Conservation (phyloP, 1,284 basidiomycete genomes). For the Athelia sp. region DNA sequence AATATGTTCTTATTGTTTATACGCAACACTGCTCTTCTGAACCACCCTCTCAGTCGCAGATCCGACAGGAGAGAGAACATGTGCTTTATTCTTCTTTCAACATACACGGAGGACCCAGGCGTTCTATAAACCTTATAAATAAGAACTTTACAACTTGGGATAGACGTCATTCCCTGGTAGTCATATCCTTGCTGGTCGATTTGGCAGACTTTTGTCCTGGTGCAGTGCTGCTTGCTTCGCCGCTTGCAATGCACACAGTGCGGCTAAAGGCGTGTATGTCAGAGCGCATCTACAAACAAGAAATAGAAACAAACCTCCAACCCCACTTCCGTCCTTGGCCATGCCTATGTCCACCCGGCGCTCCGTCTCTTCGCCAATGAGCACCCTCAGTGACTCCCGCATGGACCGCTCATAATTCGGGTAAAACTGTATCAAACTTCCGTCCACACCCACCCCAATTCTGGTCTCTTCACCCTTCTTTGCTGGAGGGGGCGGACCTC, state of each 20-base stretch:
- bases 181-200: neutral
- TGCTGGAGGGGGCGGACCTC: slow-evolving; percentile 27
- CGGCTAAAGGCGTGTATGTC: slow-evolving; percentile 40
- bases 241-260: slow-evolving; percentile 70
- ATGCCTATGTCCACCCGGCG: slow-evolving; percentile 80
- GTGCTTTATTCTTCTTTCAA: too few species aligned
- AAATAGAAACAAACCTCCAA: slow-evolving; percentile 86
- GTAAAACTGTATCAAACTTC: slow-evolving; percentile 91
- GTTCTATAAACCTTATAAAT: too few species aligned
- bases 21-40: too few species aligned
- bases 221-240: slow-evolving; percentile 36
- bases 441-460: slow-evolving; percentile 84
- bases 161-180: too few species aligned
- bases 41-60: too few species aligned
- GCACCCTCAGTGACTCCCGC: slow-evolving; percentile 63
- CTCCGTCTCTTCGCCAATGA: slow-evolving; percentile 82
- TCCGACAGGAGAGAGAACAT: too few species aligned
- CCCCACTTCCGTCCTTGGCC: slow-evolving; percentile 96
- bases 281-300: slow-evolving; percentile 6
- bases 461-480: slow-evolving; percentile 31
- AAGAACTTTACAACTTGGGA: too few species aligned
- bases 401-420: slow-evolving; percentile 79
- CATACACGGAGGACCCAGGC: too few species aligned
- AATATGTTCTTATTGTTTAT: too few species aligned
- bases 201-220: neutral